Percentiles rank a stretch among this genome's conserved stretches.
These are phyloP conservation scores for Russula griseocarnosa DNA, from an alignment of 768 basidiomycete genomes.

Conservation along the genomic window DNA sequence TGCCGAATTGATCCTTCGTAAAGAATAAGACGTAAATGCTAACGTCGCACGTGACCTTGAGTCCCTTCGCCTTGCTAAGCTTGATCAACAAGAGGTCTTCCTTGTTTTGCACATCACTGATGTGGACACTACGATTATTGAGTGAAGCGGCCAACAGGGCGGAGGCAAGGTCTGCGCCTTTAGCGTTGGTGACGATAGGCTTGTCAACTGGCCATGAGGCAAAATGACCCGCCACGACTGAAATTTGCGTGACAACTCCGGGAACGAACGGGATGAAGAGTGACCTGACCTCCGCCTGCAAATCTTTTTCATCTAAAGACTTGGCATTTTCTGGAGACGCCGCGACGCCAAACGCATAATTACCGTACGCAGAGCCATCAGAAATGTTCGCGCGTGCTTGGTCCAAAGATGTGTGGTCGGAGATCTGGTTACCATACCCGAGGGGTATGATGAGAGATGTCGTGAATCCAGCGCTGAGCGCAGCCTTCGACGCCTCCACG, in stretches of 20 bases:
- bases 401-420: slow-evolving; percentile 65
- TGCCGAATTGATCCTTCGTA: slow-evolving; percentile 66
- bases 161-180: slow-evolving; percentile 87
- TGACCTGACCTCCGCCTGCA: slow-evolving; percentile 74
- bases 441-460: slow-evolving; percentile 74
- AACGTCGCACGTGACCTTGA: slow-evolving; percentile 96
- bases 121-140: slow-evolving; percentile 81
- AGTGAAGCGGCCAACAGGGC: slow-evolving; percentile 91
- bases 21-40: slow-evolving; percentile 91
- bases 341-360: slow-evolving; percentile 79
- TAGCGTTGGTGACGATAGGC: slow-evolving; percentile 92
- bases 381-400: slow-evolving; percentile 58
- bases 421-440: slow-evolving; percentile 57
- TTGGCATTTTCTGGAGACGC: slow-evolving; percentile 67
- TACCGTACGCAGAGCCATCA: slow-evolving; percentile 68
- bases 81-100: slow-evolving; percentile 90
- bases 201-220: slow-evolving; percentile 86
- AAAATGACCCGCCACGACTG: slow-evolving; percentile 82
- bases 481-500: slow-evolving; percentile 67
- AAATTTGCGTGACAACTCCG: slow-evolving; percentile 51
- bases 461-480: slow-evolving; percentile 87
- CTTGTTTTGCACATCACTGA: slow-evolving; percentile 80
- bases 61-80: slow-evolving; percentile 87
- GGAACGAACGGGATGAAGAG: slow-evolving; percentile 79
- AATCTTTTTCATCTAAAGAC: slow-evolving; percentile 58